Base-by-base conservation (phyloP, 2,329 filamentous ascomycete species). In the Alternaria consortialis region DNA sequence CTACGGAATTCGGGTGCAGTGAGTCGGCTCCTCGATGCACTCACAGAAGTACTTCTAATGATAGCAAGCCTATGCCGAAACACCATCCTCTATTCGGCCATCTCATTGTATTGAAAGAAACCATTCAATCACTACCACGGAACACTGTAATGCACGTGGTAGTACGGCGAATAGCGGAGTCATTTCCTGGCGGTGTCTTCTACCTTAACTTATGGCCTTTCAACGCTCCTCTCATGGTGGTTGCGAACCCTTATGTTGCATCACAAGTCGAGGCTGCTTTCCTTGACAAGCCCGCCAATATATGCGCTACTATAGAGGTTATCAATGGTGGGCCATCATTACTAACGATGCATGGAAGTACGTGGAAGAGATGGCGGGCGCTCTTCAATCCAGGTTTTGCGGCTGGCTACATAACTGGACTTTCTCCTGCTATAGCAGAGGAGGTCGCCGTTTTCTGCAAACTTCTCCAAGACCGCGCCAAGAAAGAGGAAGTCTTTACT, bases 331-430 rank as follows among this genome's bases (percentile, higher is more conserved):
- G 60, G 2, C 56, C 60, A 17, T 51, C 29, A 25, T 44, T 69
- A 7, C 39, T 68, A 3, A 53, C 60, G 1, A 70, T 70, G 66
- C 48, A 60, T 34, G 58, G 54, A 7, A 31, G 61, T 6, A 60
- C 62, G 23, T 72, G 68, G 68, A 67, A 66, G 44, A 79, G 84
- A 5, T 70, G 67, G 65, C 39, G 69, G 20, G 43, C 37, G 11
- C 54, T 70, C 4, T 71, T 72, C 50, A 69, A 64, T 46, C 64
- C 66, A 29, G 66, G 67, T 6, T 62, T 63, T n/a, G 37, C 44
- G 63, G 86, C 37, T 82, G 80, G 63, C 80, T 84, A 0, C 80
- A 84, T 2, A 82, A 69, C 0, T 79, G 77, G n/a, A 77, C 78
- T 63, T 12, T 56, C 60, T 8, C 64, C 65, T 15, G 42, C 46